A percentile compares a stretch with the other conserved stretches of the same genome.
Evolutionary conservation across 805 yeast species (phyloP).

Genomic region (Saccharomycopsis sp.): DNA sequence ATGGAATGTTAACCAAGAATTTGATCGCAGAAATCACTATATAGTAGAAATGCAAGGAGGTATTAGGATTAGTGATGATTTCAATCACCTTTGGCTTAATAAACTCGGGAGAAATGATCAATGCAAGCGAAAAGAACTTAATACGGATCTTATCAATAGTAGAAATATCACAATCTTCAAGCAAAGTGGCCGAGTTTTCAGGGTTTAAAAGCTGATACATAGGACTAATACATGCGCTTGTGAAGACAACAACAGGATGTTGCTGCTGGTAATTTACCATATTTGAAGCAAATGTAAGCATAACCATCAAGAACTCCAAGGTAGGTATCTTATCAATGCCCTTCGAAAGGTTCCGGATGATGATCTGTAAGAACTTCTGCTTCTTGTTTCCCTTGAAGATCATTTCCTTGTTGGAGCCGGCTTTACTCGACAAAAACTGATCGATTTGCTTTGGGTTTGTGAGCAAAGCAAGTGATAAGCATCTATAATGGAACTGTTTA

Average conservation of each 20-base stretch:
- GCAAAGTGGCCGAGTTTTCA: slow-evolving; percentile 4
- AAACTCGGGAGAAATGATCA: slow-evolving; percentile 17
- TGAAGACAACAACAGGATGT: slow-evolving; percentile 14
- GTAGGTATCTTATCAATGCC: slow-evolving; percentile 18
- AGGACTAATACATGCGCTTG: slow-evolving; percentile 9
- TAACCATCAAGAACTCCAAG: slow-evolving; percentile 14
- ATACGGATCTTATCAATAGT: slow-evolving; percentile 18
- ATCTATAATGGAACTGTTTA: slow-evolving; percentile 14
- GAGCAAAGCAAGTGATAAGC: slow-evolving; percentile 14
- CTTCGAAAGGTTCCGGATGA: slow-evolving; percentile 9
- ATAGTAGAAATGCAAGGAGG: slow-evolving; percentile 15
- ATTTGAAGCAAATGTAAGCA: slow-evolving; percentile 16
- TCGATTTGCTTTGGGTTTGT: slow-evolving; percentile 18
- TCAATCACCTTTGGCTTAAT: slow-evolving; percentile 19
- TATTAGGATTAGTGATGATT: slow-evolving; percentile 18
- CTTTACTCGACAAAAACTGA: neutral
- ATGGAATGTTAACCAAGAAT: slow-evolving; percentile 12
- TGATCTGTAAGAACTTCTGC: slow-evolving; percentile 14
- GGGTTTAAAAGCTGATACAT: slow-evolving; percentile 15
- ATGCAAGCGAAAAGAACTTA: slow-evolving; percentile 17
- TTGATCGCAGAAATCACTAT: slow-evolving; percentile 12
- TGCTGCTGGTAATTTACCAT: slow-evolving; percentile 14
- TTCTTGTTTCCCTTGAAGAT: slow-evolving; percentile 5
- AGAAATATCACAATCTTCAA: slow-evolving; percentile 12
- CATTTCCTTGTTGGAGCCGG: neutral